These are phyloP conservation scores for Wallacemonas sp. DNA, from an alignment of 208 protist species.

Conservation along the genomic window DNA sequence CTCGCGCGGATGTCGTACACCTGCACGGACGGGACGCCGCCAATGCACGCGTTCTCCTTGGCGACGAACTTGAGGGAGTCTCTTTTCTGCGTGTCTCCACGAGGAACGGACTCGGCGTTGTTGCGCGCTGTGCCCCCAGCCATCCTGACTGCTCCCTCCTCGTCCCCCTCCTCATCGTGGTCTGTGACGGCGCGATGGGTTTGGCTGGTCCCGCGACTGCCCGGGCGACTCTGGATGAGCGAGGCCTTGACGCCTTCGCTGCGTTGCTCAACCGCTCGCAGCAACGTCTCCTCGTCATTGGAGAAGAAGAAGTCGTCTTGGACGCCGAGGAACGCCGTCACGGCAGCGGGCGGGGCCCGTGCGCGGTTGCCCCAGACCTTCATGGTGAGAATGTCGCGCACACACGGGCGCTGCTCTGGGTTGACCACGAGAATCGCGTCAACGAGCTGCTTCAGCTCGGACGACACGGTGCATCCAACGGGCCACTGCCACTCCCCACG, in stretches of 20 bases:
- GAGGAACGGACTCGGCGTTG: too few relatives aligned
- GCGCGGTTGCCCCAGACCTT: slow-evolving; percentile 73
- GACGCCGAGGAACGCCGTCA: slow-evolving; percentile 81
- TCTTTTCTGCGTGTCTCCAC: neutral
- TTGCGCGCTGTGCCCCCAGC: too few relatives aligned
- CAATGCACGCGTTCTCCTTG: slow-evolving; percentile 48
- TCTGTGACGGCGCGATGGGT: neutral
- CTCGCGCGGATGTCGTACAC: slow-evolving; percentile 87
- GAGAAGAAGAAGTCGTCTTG: slow-evolving; percentile 83
- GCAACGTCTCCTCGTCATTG: slow-evolving; percentile 72
- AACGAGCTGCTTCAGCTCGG: slow-evolving; percentile 65
- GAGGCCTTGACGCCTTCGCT: slow-evolving; percentile 73
- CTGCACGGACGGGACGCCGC: slow-evolving; percentile 62
- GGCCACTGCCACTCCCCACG: slow-evolving; percentile 83
- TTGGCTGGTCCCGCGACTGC: slow-evolving; percentile 24
- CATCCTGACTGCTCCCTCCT: too few relatives aligned
- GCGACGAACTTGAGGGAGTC: slow-evolving; percentile 79
- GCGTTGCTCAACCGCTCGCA: slow-evolving; percentile 85
- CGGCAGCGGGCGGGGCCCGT: slow-evolving; percentile 61
- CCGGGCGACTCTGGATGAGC: slow-evolving; percentile 45
- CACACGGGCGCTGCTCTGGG: slow-evolving; percentile 60
- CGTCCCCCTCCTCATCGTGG: slow-evolving; percentile 7
- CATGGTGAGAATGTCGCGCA: slow-evolving; percentile 56
- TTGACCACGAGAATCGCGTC: slow-evolving; percentile 61
- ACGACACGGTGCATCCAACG: slow-evolving; percentile 46